These are phyloP conservation scores for Tuber indicum DNA, from an alignment of 495 filamentous ascomycete species.

Conservation along the genomic window DNA sequence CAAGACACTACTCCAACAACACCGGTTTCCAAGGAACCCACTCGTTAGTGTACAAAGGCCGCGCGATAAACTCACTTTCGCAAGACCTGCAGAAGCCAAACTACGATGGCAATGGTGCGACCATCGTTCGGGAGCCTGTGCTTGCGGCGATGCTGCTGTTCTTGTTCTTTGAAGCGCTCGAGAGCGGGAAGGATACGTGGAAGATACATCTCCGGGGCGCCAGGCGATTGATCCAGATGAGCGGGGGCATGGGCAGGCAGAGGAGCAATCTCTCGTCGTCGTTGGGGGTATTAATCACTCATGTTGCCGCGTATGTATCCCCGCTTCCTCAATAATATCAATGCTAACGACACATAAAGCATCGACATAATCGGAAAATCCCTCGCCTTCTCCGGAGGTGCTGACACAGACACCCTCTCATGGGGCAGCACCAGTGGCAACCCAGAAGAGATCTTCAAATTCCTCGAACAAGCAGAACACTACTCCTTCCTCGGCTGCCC, in stretches of 20 bases:
- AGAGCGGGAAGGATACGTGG: constrained; percentile 40
- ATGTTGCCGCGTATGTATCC: constrained; percentile 31
- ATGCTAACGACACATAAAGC: constrained; percentile 19
- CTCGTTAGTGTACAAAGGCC: constrained; percentile 36
- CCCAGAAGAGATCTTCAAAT: constrained; percentile 26
- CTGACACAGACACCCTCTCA: constrained; percentile 26
- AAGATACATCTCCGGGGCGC: constrained; percentile 40
- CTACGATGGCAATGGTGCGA: constrained; percentile 5
- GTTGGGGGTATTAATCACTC: constrained; percentile 37
- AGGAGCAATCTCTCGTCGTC: constrained; percentile 34
- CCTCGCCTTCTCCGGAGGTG: constrained; percentile 26
- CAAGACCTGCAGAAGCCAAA: constrained; percentile 26
- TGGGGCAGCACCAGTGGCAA: constrained; percentile 21
- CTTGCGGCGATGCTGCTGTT: constrained; percentile 40
- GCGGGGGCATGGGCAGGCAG: constrained; percentile 24
- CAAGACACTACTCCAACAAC: constrained; percentile 39
- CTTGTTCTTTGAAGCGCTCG: constrained; percentile 40
- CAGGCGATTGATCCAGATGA: constrained; percentile 30
- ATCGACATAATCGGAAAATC: constrained; percentile 42
- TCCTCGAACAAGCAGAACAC: constrained; percentile 33
- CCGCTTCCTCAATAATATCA: neutral
- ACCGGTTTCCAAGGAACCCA: constrained; percentile 22
- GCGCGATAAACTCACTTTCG: constrained; percentile 25
- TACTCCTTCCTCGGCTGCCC: constrained; percentile 42
- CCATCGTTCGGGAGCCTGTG: constrained; percentile 33